Conservation (phyloP, 2,329 filamentous ascomycete genomes). For the Ascosphaera aggregata region DNA sequence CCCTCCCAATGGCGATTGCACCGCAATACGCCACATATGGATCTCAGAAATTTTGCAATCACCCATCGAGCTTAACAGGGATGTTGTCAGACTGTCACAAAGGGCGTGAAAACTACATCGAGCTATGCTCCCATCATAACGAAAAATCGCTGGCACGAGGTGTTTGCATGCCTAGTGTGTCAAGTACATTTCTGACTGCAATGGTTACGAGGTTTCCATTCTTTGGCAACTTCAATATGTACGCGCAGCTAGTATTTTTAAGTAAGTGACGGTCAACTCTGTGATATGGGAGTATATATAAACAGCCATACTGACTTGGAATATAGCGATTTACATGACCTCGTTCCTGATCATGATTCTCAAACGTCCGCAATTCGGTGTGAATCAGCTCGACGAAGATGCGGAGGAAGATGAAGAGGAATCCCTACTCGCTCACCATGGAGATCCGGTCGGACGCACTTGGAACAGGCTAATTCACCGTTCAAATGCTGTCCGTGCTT, state of each 20-base stretch:
- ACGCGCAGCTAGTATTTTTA: conserved; percentile 86
- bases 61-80: conserved; percentile 36
- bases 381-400: conserved; percentile 64
- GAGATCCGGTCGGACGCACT: conserved; percentile 58
- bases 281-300: not conserved
- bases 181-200: conserved; percentile 81
- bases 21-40: conserved; percentile 91
- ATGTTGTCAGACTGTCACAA: conserved; percentile 53
- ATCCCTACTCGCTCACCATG: conserved; percentile 62
- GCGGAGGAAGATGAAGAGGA: conserved; percentile 87
- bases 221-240: conserved; percentile 82
- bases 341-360: conserved; percentile 61
- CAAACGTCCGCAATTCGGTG: conserved; percentile 52
- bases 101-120: conserved; percentile 42
- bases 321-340: conserved; percentile 44
- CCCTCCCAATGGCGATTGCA: conserved; percentile 77
- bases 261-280: conserved; percentile 16
- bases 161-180: conserved; percentile 76
- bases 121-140: conserved; percentile 57
- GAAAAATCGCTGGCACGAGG: conserved; percentile 46
- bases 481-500: conserved; percentile 1
- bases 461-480: conserved; percentile 32
- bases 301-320: not conserved
- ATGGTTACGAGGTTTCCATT: conserved; percentile 88
- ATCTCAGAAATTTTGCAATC: conserved; percentile 80